phyloP scores from a whole-genome alignment of 78 protist genomes.

The Trichosphaerium sp. region DNA sequence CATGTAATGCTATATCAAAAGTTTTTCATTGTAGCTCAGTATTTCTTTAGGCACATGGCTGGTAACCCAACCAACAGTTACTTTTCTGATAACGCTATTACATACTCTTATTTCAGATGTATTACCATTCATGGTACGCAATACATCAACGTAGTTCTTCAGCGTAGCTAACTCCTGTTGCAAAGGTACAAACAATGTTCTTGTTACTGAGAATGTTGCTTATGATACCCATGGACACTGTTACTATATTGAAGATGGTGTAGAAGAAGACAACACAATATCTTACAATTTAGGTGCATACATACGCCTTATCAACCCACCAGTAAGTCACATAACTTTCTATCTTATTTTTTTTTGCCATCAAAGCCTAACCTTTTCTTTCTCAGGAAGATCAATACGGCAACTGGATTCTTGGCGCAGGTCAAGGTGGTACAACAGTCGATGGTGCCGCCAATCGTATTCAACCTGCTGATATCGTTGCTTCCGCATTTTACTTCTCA shows the following conservation, averaged over 20 bases:
- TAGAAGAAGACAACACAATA: constrained; percentile 47
- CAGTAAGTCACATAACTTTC: constrained; percentile 15
- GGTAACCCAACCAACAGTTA: constrained; percentile 20
- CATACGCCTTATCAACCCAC: constrained; percentile 34
- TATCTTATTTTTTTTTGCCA: too few relatives aligned
- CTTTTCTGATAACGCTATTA: constrained; percentile 25
- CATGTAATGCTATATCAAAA: constrained; percentile 4
- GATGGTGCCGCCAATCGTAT: neutral
- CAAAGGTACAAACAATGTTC: constrained; percentile 14
- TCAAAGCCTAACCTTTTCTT: too few relatives aligned
- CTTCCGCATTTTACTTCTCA: constrained; percentile 56
- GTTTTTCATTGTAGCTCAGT: too few relatives aligned
- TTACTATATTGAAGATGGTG: constrained; percentile 57
- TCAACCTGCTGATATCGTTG: constrained; percentile 62
- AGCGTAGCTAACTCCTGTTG: too few relatives aligned
- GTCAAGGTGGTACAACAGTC: constrained; percentile 19
- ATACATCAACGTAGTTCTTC: too few relatives aligned
- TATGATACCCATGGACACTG: constrained; percentile 55
- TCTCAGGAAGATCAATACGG: too few relatives aligned
- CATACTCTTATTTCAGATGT: constrained; percentile 43
- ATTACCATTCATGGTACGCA: constrained; percentile 59
- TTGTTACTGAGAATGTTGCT: constrained; percentile 22
- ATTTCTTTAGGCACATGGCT: too few relatives aligned
- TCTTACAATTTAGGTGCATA: constrained; percentile 44
- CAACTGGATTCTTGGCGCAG: neutral